Percentiles rank a stretch among this genome's conserved stretches.
Evolutionary conservation across 2,329 filamentous ascomycete genomes (phyloP).

Genomic region (Cryphonectria naterciae): DNA sequence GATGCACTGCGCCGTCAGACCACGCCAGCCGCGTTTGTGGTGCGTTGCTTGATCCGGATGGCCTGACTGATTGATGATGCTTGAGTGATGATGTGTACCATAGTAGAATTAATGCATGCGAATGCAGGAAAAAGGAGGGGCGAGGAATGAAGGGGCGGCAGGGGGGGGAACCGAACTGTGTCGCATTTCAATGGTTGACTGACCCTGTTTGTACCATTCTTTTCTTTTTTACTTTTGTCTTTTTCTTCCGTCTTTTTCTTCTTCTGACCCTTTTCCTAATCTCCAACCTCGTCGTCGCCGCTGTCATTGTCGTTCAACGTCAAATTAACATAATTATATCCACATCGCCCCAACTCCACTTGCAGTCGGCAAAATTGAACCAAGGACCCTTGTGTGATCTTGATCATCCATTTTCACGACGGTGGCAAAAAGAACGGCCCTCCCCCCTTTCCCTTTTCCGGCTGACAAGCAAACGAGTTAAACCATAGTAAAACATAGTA

Average conservation of each 20-base stretch:
- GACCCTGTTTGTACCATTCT: not conserved
- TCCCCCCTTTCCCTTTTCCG: slow-evolving; percentile 17
- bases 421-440: slow-evolving; percentile 5
- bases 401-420: not conserved
- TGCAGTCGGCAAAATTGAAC: not conserved
- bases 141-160: not conserved
- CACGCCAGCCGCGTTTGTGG: slow-evolving; percentile 8
- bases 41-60: slow-evolving; percentile 6
- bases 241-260: not conserved
- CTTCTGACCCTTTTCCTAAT: not conserved
- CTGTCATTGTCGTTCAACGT: not conserved
- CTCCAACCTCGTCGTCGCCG: slow-evolving; percentile 8
- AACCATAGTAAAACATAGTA: not conserved
- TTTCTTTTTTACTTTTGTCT: too few relatives aligned
- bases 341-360: not conserved
- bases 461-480: slow-evolving; percentile 5
- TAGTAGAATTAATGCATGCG: not conserved
- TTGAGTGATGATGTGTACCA: not conserved
- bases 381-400: not conserved
- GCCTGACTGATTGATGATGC: slow-evolving; percentile 1
- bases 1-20: slow-evolving; percentile 9
- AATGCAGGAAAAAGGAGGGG: not conserved
- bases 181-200: not conserved
- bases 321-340: not conserved
- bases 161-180: not conserved